Base-by-base conservation (phyloP, 164 flowering plant species). In the Annona squamosa region DNA sequence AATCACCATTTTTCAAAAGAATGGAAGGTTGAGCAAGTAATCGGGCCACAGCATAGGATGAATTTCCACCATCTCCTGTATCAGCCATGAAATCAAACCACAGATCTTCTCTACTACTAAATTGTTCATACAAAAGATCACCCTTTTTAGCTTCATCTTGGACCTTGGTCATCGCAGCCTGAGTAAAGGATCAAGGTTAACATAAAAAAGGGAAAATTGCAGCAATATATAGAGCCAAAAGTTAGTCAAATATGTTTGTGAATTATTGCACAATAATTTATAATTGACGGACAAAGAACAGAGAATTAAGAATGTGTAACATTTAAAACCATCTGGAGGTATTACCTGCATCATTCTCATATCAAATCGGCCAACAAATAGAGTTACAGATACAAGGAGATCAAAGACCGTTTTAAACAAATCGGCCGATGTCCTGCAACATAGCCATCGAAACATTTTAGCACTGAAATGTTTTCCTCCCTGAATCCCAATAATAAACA, bases 41-140 rank as follows among this genome's bases (percentile, higher is more conserved):
- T 19, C 91, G 87, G 65, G 99, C 97, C 63, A 96, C 89, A 70
- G 89, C 12, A 80, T 93, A 96, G 44, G 99, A 89, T 45, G 99
- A 93, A 76, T 96, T 93, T 65, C 99, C 99, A 78, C 99, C 98
- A 87, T 96, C 99, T 63, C 99, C 99, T 62, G 99, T 93, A 84
- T 96, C 99, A 46, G 97, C 95, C 98, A 96, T 96, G 82, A 96
- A 96, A 76, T 96, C 99, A 86, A 96, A 93, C 99, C 99, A 96
- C 3, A 96, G 63, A 6, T 90, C 97, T 64, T 91, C 91, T 75
- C 81, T 90, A 66, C 83, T 96, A 84, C 86, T 80, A 46, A 88
- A 86, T 71, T 96, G 92, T 77, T 93, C 93, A 77, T 86, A 93
- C 43, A 96, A 78, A 71, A 88, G 81, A 82, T 90, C 99, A 3